phyloP scores from a whole-genome alignment of 306 rosid genomes.

The Astragalus glycyphyllos region DNA sequence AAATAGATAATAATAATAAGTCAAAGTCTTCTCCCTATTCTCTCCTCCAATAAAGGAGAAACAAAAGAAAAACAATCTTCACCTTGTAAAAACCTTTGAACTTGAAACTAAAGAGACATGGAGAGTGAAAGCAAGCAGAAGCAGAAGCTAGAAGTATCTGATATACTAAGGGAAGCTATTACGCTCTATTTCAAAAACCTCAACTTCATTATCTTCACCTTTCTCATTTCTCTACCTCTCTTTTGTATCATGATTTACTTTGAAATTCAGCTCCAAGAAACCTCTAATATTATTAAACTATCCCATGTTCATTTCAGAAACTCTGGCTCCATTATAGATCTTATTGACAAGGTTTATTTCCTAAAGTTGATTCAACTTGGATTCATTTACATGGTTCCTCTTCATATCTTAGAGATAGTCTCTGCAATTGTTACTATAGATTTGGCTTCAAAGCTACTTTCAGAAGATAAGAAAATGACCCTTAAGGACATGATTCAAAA shows the following conservation, averaged over 20 bases:
- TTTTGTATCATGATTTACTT: conserved; percentile 52
- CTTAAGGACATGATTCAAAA: conserved; percentile 42
- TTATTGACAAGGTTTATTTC: neutral
- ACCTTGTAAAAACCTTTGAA: too few species aligned
- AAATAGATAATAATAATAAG: conserved; percentile 11
- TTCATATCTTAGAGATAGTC: conserved; percentile 44
- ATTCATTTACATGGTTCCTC: conserved; percentile 43
- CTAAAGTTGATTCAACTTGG: conserved; percentile 39
- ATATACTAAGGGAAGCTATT: conserved; percentile 50
- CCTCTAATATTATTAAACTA: conserved; percentile 20
- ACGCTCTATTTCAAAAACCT: conserved; percentile 37
- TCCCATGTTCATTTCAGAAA: neutral
- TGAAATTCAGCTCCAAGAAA: conserved; percentile 47
- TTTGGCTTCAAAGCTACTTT: conserved; percentile 49
- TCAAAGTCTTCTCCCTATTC: conserved; percentile 36
- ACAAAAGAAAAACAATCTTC: neutral
- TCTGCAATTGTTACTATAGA: conserved; percentile 40
- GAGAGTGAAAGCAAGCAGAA: conserved; percentile 48
- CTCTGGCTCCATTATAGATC: neutral
- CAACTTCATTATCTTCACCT: conserved; percentile 54
- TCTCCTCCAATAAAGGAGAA: conserved; percentile 1
- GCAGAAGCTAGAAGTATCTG: conserved; percentile 47
- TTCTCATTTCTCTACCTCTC: conserved; percentile 58
- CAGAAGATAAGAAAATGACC: conserved; percentile 42
- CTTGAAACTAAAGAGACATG: conserved; percentile 27